phyloP scores from a whole-genome alignment of 345 rosid species.

The Combretum micranthum region DNA sequence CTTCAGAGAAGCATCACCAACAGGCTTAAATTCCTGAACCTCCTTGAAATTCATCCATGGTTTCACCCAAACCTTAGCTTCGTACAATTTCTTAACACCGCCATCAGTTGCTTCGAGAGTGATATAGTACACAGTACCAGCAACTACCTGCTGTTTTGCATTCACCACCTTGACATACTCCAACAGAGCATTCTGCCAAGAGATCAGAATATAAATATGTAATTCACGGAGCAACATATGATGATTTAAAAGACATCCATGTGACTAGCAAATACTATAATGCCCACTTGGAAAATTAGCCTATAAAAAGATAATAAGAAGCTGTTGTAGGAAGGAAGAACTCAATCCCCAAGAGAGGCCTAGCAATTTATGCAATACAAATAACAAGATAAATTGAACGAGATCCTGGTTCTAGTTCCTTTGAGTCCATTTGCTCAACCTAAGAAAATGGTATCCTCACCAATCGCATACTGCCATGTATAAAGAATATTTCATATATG shows the following conservation, averaged over 20 bases:
- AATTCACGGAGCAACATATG: background rate
- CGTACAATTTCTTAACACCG: conserved; percentile 47
- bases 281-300: too few relatives aligned
- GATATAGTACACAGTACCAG: conserved; percentile 62
- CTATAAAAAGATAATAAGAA: too few relatives aligned
- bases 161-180: conserved; percentile 51
- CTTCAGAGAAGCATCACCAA: conserved; percentile 35
- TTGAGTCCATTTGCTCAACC: too few relatives aligned
- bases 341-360: too few relatives aligned
- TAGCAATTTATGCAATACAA: too few relatives aligned
- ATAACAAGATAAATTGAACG: too few relatives aligned
- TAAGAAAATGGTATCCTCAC: too few relatives aligned
- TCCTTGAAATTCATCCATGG: conserved; percentile 79
- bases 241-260: background rate
- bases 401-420: too few relatives aligned
- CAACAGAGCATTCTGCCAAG: conserved; percentile 46
- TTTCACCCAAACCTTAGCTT: conserved; percentile 91
- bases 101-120: conserved; percentile 75
- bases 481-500: too few relatives aligned
- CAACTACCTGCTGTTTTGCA: conserved; percentile 70
- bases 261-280: background rate
- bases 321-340: too few relatives aligned
- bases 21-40: conserved; percentile 60
- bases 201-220: background rate
- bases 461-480: too few relatives aligned